phyloP scores from a whole-genome alignment of 2,329 filamentous ascomycete species.

The Epichloe gansuensis region DNA sequence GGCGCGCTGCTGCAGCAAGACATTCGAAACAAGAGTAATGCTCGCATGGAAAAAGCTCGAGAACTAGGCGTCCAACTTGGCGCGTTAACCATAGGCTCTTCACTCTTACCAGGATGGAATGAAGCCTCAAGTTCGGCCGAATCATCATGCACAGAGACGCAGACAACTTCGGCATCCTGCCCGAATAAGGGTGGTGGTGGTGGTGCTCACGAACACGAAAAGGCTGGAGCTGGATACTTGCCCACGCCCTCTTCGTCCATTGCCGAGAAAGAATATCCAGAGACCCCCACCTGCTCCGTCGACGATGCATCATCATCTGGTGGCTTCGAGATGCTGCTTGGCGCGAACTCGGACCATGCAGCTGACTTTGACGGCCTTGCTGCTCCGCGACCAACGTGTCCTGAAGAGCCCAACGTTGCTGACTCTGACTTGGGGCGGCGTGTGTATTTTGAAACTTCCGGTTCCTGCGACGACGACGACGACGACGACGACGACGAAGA shows the following conservation, averaged over 20 bases:
- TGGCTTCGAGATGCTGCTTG: background rate
- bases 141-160: background rate
- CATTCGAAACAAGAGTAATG: conserved; percentile 15
- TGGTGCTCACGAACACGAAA: background rate
- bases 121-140: too few species aligned
- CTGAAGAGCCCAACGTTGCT: too few species aligned
- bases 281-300: background rate
- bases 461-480: background rate
- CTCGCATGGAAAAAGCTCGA: conserved; percentile 14
- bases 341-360: background rate
- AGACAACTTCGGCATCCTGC: background rate
- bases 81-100: conserved; percentile 13
- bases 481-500: conserved; percentile 1
- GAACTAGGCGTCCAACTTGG: conserved; percentile 10
- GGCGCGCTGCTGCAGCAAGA: conserved; percentile 10
- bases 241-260: background rate
- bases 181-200: background rate
- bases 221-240: background rate
- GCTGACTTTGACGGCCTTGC: too few species aligned
- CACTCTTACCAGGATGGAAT: conserved; percentile 18
- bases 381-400: too few species aligned
- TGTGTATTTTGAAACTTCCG: background rate
- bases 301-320: background rate
- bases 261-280: background rate
- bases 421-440: background rate